phyloP scores from a whole-genome alignment of 305 asterid genomes.

The Solanum aculeatissimum region DNA sequence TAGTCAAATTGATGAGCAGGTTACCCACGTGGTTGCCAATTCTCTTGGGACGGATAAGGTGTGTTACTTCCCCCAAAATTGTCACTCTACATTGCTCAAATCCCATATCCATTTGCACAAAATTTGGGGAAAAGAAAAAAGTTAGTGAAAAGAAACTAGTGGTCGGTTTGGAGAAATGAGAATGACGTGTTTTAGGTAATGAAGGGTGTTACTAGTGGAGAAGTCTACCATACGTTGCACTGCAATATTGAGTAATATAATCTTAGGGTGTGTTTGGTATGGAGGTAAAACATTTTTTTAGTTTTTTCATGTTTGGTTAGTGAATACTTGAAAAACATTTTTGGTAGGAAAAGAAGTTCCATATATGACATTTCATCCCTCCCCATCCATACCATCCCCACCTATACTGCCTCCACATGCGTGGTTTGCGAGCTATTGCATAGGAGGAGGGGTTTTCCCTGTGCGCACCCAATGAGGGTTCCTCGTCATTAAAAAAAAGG shows the following conservation, averaged over 20 bases:
- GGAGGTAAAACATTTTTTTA: background rate
- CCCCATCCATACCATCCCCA: background rate
- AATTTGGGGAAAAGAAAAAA: background rate
- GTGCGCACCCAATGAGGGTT: no score
- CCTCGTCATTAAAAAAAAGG: no score
- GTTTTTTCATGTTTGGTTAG: background rate
- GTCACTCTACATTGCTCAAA: background rate
- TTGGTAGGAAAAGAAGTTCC: background rate
- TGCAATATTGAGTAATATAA: background rate
- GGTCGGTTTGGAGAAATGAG: background rate
- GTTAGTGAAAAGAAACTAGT: background rate
- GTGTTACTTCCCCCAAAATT: background rate
- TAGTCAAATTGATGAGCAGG: slow-evolving; percentile 73
- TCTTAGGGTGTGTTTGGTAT: background rate
- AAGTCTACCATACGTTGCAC: background rate
- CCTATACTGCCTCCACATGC: background rate
- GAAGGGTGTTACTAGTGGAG: background rate
- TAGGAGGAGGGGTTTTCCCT: no score
- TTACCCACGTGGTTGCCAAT: slow-evolving; percentile 94
- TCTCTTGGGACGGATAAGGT: slow-evolving; percentile 97
- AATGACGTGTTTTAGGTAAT: background rate
- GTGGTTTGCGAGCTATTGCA: no score
- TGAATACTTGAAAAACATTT: background rate
- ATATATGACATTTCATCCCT: background rate
- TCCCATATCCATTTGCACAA: background rate